These are phyloP conservation scores for Eimeria necatrix DNA, from an alignment of 169 alveolate genomes.

Conservation along the genomic window DNA sequence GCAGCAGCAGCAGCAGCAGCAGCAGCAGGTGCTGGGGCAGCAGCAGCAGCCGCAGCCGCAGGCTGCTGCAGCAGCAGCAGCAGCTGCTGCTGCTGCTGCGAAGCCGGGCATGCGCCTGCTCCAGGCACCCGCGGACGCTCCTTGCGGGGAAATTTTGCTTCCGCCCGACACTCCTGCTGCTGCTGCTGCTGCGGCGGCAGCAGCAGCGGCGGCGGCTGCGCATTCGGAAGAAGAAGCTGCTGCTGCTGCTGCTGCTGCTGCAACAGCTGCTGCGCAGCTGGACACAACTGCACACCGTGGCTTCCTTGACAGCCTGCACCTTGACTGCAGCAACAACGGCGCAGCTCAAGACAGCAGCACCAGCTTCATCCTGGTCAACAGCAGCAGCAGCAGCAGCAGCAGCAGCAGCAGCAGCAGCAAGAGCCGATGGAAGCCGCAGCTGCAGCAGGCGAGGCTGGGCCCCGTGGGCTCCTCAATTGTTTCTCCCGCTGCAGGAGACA, in stretches of 20 bases:
- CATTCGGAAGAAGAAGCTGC: conserved; percentile 17
- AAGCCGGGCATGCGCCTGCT: neutral
- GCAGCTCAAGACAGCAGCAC: neutral
- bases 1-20: neutral
- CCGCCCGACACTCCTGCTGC: too few relatives aligned
- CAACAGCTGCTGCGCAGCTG: neutral
- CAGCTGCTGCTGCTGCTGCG: neutral
- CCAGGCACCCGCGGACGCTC: neutral
- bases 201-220: neutral
- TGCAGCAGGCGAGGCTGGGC: neutral
- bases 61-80: conserved; percentile 26
- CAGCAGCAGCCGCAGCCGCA: neutral
- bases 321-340: neutral
- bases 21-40: neutral
- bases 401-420: neutral
- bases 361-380: neutral
- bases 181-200: neutral
- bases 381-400: conserved; percentile 44
- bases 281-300: neutral
- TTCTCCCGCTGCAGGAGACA: conserved; percentile 33
- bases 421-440: conserved; percentile 24
- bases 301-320: neutral
- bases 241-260: neutral
- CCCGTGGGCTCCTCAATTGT: neutral
- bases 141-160: too few relatives aligned